Evolutionary conservation across 768 basidiomycete species (phyloP), one percentile per base, ranked within the genome.

Genomic region (Gymnopilus junonius): DNA sequence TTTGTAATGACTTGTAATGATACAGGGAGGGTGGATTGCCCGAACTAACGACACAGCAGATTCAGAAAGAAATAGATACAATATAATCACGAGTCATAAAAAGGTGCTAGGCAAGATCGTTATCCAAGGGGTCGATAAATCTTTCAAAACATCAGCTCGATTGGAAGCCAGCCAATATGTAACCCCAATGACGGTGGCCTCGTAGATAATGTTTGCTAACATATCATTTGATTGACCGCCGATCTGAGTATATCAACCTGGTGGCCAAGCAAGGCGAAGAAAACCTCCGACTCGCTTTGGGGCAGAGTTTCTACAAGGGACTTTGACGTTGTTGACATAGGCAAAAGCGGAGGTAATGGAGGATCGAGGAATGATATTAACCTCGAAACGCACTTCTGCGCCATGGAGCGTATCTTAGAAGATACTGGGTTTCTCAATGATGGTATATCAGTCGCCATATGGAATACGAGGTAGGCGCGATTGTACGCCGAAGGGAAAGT

Each of bases 111-210:
- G 8, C 42, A 31, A 40, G 39, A 66, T 58, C 8, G 27, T 25
- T 15, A 71, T 50, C 65, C 65, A 69, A 12, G 62, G 39, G 2
- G 29, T 29, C 12, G 67, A 39, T 11, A 65, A 37, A 10, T 69
- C 68, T 3, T 1, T 8, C 35, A 74, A 29, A 31, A 74, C 63
- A 48, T 69, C 69, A 1, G 45, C 42, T 40, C 70, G 55, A 25
- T 64, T 54, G 4, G 69, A 58, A 17, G 56, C 67, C 39, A 74
- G 54, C 71, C 72, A 73, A 29, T 69, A 58, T 17, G 67, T 32
- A 25, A 74, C 62, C 1, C 73, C 73, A 51, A 74, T 58, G 14
- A 71, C 66, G 3, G 68, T 64, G 12, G 72, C 72, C 17, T 73
- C 72, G 25, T 69, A 70, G 25, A 72, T 65, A 7, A 72, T 62